A percentile compares a stretch with the other conserved stretches of the same genome.
Evolutionary conservation across 768 basidiomycete species (phyloP).

Genomic region (Boletales sp.): DNA sequence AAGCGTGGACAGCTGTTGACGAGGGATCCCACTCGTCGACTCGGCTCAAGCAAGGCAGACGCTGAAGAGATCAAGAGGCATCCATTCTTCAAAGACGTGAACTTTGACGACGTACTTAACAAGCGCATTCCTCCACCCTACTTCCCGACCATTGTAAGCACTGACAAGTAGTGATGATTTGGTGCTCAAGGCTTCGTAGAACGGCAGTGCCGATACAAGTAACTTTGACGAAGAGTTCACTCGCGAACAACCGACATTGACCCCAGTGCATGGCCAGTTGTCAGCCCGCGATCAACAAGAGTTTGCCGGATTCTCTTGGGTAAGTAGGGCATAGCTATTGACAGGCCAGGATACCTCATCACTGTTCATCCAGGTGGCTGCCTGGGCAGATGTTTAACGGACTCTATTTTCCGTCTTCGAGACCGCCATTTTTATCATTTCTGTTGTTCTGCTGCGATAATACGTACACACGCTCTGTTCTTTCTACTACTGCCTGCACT

Average conservation of each 20-base stretch:
- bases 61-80: constrained; percentile 97
- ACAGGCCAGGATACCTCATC: not conserved
- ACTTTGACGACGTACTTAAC: constrained; percentile 93
- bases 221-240: constrained; percentile 99
- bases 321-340: constrained; percentile 24
- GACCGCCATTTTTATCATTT: constrained; percentile 23
- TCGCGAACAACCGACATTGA: constrained; percentile 92
- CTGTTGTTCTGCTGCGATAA: constrained; percentile 33
- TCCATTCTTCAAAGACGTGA: constrained; percentile 98
- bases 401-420: constrained; percentile 13
- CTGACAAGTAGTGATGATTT: not conserved
- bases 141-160: constrained; percentile 89
- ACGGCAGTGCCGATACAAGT: constrained; percentile 81
- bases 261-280: constrained; percentile 93
- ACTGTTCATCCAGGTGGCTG: constrained; percentile 31
- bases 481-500: constrained; percentile 32
- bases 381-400: constrained; percentile 55
- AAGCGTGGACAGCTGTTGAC: constrained; percentile 67
- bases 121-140: constrained; percentile 97
- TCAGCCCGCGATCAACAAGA: constrained; percentile 89
- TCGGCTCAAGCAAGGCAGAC: constrained; percentile 89
- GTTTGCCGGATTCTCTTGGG: constrained; percentile 98
- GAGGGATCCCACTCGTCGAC: constrained; percentile 83
- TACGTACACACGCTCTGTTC: constrained; percentile 26
- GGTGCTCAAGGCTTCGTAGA: constrained; percentile 40